Evolutionary conservation across 139 green algal species (phyloP), one percentile per base, ranked within the genome.

Genomic region (Pleodorina starrii): DNA sequence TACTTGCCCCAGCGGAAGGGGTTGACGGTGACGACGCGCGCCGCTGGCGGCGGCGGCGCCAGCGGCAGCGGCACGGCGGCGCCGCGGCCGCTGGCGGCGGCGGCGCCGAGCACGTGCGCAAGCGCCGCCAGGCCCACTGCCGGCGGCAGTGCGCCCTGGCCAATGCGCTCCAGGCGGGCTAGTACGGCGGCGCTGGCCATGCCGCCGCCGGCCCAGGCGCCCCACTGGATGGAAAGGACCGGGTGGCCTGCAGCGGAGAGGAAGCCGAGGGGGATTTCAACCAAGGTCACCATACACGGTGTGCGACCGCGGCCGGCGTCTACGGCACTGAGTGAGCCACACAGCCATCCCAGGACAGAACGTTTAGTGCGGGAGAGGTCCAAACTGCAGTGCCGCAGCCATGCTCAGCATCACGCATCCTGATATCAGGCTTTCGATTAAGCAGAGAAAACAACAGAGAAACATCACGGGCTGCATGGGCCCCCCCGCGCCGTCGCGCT

Each of bases 121-220:
- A 97, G 82, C 25, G 84, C 93, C 27, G 75, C 81, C 73, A 98
- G 89, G 27, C 95, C 96, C 0, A 73, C 69, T 5, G 66, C 36
- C 0, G 96, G 92, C 38, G 90, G 74, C 69, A 98, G 74, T 36
- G 94, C 90, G 7, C 92, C 93, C 74, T 97, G 90, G 17, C 97
- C 97, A 1, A 95, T 93, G 1, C 95, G 90, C 69, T 94, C 89
- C n/a, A 96, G 88, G 16, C 94, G 92, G 5, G 88, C 51, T 35
- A 91, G 80, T 23, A 93, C 91, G 4, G 93, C 81, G 5, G 92
- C 59, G 16, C 91, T 93, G 11, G 92, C 93, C 91, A 98, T 94
- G 85, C 93, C 90, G 46, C 81, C 27, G 75, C 27, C 60, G 23
- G 87, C 72, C 91, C 92, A 95, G 9, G 90, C 94, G 32, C 93